Evolutionary conservation across 306 rosid genomes (phyloP).

Genomic region (Prunus armeniaca): DNA sequence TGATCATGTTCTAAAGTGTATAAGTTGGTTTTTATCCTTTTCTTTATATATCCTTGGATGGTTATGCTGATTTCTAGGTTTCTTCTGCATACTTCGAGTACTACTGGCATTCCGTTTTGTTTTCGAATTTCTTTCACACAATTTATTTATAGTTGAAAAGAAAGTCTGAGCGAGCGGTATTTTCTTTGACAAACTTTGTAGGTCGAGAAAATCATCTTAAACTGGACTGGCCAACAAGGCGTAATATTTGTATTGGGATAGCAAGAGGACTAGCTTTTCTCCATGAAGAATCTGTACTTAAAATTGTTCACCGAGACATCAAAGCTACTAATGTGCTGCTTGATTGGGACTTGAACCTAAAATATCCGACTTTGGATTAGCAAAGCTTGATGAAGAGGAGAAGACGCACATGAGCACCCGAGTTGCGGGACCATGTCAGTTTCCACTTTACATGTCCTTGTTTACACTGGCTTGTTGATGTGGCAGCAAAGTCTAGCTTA

Average conservation of each 20-base stretch:
- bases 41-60: background rate
- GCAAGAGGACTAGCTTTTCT: slow-evolving; percentile 83
- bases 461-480: background rate
- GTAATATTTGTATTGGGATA: slow-evolving; percentile 62
- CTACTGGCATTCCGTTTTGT: background rate
- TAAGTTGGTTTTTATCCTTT: background rate
- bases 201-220: slow-evolving; percentile 33
- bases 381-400: slow-evolving; percentile 63
- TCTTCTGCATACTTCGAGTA: background rate
- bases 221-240: slow-evolving; percentile 61
- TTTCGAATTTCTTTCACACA: background rate
- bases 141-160: background rate
- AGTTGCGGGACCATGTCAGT: slow-evolving; percentile 87
- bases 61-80: background rate
- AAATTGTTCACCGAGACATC: slow-evolving; percentile 76
- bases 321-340: slow-evolving; percentile 78
- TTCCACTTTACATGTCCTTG: slow-evolving; percentile 9
- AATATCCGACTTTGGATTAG: slow-evolving; percentile 79
- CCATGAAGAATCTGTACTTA: slow-evolving; percentile 65
- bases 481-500: background rate
- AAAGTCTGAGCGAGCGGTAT: background rate
- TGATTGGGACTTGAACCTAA: slow-evolving; percentile 57
- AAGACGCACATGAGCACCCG: slow-evolving; percentile 72
- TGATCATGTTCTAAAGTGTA: background rate
- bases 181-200: slow-evolving; percentile 15